These are phyloP conservation scores for Amaranthus hypochondriacus DNA, from an alignment of 148 eudicot species.

Conservation along the genomic window DNA sequence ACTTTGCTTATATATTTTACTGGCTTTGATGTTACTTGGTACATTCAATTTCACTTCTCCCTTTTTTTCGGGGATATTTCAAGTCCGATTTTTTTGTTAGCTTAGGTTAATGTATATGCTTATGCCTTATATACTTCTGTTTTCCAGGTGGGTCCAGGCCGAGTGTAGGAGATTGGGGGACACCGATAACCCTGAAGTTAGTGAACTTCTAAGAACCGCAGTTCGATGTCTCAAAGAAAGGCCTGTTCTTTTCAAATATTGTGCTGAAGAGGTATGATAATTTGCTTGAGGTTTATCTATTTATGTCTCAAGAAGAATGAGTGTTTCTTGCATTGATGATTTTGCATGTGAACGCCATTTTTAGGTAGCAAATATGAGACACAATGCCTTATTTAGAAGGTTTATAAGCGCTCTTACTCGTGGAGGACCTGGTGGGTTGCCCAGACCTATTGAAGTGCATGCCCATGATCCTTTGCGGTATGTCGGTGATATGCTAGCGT, in stretches of 20 bases:
- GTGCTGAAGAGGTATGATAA: conserved; percentile 88
- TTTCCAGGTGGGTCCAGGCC: conserved; percentile 86
- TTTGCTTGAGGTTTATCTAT: conserved; percentile 2
- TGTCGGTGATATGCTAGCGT: conserved; percentile 96
- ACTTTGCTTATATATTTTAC: background rate
- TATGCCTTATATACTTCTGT: conserved; percentile 11
- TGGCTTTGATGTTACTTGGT: background rate
- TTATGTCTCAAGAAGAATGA: background rate
- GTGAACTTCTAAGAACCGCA: conserved; percentile 79
- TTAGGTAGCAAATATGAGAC: conserved; percentile 98
- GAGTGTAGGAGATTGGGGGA: conserved; percentile 93
- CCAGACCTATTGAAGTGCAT: conserved; percentile 98
- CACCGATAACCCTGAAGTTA: conserved; percentile 92
- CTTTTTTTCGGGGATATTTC: background rate
- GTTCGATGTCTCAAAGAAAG: conserved; percentile 97
- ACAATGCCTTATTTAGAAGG: conserved; percentile 88
- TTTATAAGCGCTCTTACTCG: conserved; percentile 98
- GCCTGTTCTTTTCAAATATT: conserved; percentile 96
- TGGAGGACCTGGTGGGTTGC: conserved; percentile 99
- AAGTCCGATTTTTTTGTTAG: background rate
- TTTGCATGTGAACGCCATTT: background rate
- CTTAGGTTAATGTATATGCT: conserved; percentile 6
- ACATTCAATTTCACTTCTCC: background rate
- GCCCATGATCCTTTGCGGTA: conserved; percentile 98
- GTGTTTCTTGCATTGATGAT: background rate